A percentile compares a stretch with the other conserved stretches of the same genome.
Conservation (phyloP, 129 eudicot genomes). For the Artemisia annua region DNA sequence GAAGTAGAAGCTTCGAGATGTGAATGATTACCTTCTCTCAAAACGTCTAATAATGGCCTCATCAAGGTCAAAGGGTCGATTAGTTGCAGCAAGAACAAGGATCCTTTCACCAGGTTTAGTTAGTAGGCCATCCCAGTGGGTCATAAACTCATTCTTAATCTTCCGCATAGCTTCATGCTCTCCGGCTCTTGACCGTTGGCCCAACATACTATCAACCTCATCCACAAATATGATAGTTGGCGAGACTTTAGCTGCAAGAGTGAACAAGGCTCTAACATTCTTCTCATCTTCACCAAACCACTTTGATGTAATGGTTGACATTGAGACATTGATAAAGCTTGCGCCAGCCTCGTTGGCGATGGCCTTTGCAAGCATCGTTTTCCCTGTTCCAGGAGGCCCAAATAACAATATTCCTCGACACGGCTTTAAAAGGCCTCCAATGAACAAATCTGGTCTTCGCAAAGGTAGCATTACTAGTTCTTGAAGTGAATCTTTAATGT, state of each 20-base stretch:
- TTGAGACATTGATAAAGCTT: constrained; percentile 88
- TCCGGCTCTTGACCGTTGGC: constrained; percentile 83
- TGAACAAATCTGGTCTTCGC: constrained; percentile 78
- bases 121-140: constrained; percentile 78
- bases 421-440: constrained; percentile 88
- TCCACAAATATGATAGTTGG: constrained; percentile 95
- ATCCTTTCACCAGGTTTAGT: constrained; percentile 82
- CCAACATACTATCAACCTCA: constrained; percentile 98
- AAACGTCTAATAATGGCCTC: constrained; percentile 96
- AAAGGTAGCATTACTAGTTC: constrained; percentile 91
- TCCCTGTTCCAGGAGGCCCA: constrained; percentile 95
- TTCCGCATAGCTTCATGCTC: constrained; percentile 99
- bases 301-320: constrained; percentile 92
- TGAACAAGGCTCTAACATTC: constrained; percentile 83
- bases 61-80: constrained; percentile 96
- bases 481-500: constrained; percentile 86
- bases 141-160: constrained; percentile 91
- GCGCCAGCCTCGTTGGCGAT: constrained; percentile 98
- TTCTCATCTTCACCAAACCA: constrained; percentile 99
- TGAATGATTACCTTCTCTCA: constrained; percentile 69
- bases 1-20: neutral
- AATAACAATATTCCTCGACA: constrained; percentile 81
- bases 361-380: constrained; percentile 97
- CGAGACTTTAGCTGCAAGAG: constrained; percentile 87
- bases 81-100: constrained; percentile 97